Conservation (phyloP, 768 basidiomycete species). For the Leccinum aurantiacum region DNA sequence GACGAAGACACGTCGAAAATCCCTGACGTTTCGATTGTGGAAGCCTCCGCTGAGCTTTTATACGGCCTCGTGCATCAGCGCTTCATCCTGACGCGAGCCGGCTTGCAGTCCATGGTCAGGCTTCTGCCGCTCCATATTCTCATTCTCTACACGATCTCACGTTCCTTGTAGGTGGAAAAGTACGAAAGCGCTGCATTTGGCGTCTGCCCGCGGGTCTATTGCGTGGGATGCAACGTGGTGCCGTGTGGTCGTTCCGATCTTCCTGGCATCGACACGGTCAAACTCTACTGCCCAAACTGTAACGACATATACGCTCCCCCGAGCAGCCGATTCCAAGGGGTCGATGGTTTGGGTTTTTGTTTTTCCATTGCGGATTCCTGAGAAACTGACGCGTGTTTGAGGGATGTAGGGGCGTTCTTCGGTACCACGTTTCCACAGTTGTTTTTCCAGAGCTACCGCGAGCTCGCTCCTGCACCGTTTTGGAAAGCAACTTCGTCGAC, state of each 20-base stretch:
- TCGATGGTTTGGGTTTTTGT: slow-evolving; percentile 71
- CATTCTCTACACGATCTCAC: slow-evolving; percentile 20
- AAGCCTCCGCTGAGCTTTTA: slow-evolving; percentile 94
- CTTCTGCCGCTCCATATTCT: slow-evolving; percentile 10
- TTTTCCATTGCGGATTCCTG: slow-evolving; percentile 9
- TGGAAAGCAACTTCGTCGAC: slow-evolving; percentile 69
- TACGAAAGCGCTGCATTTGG: slow-evolving; percentile 93
- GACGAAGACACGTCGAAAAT: slow-evolving; percentile 95
- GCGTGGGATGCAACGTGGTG: slow-evolving; percentile 82
- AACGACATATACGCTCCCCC: slow-evolving; percentile 96
- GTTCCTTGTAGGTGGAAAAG: slow-evolving; percentile 74
- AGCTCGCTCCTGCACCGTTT: slow-evolving; percentile 92
- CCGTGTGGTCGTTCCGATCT: slow-evolving; percentile 96
- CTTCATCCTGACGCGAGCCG: slow-evolving; percentile 92
- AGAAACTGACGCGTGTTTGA: slow-evolving; percentile 18
- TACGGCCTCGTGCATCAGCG: slow-evolving; percentile 98
- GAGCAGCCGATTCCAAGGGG: slow-evolving; percentile 91
- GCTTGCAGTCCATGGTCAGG: slow-evolving; percentile 89
- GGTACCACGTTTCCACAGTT: slow-evolving; percentile 98
- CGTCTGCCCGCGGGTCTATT: slow-evolving; percentile 93
- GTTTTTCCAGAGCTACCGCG: slow-evolving; percentile 97
- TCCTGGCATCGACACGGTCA: slow-evolving; percentile 96
- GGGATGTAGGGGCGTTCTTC: slow-evolving; percentile 86
- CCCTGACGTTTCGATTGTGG: slow-evolving; percentile 97
- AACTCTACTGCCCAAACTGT: slow-evolving; percentile 97